phyloP scores from a whole-genome alignment of 768 basidiomycete species.

The Ephemerocybe angulata region DNA sequence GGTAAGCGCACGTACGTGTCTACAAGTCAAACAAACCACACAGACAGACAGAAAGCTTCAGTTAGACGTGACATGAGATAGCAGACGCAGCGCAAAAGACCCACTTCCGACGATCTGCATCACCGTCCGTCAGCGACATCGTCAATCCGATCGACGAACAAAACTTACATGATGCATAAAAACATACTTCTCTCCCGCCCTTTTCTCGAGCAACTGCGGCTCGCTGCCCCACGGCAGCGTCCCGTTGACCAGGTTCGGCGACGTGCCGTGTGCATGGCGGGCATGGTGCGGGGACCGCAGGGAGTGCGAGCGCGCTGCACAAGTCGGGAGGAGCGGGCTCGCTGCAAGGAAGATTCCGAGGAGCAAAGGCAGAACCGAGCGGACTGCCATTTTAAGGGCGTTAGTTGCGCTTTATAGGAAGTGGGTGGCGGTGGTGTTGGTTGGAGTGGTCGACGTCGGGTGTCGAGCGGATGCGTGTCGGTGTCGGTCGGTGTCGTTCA shows the following conservation, averaged over 20 bases:
- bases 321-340: too few species aligned
- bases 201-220: conserved; percentile 29
- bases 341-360: too few species aligned
- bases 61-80: not conserved
- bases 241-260: not conserved
- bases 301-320: not conserved
- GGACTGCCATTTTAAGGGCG: too few species aligned
- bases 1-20: conserved; percentile 36
- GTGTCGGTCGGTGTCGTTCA: not conserved
- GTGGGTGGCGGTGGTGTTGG: not conserved
- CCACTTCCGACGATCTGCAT: conserved; percentile 45
- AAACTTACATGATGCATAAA: conserved; percentile 49
- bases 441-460: not conserved
- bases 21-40: conserved; percentile 15
- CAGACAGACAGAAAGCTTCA: not conserved
- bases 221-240: conserved; percentile 5
- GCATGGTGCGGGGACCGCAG: not conserved
- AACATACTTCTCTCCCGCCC: conserved; percentile 45
- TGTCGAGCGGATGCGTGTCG: not conserved
- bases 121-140: not conserved
- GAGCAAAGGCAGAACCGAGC: too few species aligned
- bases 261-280: not conserved
- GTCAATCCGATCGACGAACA: not conserved
- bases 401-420: too few species aligned
- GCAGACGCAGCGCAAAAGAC: conserved; percentile 19